A percentile compares a stretch with the other conserved stretches of the same genome.
Conservation (phyloP, 345 rosid genomes). For the Lagerstroemia speciosa region DNA sequence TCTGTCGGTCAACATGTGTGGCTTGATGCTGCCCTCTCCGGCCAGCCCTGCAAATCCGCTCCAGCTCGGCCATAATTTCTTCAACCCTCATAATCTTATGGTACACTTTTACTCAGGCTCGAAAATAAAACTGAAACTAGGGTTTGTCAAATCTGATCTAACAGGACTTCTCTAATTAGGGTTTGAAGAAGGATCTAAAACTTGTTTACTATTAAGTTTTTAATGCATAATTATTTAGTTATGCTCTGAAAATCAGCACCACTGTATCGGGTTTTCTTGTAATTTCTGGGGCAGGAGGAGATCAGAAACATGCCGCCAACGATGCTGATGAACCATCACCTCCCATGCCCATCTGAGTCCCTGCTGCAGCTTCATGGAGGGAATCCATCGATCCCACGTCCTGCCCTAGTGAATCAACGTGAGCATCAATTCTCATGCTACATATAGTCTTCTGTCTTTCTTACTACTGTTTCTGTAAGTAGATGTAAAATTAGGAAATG, state of each 20-base stretch:
- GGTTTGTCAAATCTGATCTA: neutral
- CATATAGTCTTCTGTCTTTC: neutral
- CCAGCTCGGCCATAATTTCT: conserved; percentile 67
- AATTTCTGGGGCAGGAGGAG: conserved; percentile 53
- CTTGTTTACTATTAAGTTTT: too few species aligned
- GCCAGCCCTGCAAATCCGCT: conserved; percentile 41
- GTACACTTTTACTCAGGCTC: conserved; percentile 16
- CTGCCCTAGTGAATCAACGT: conserved; percentile 76
- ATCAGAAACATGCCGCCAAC: conserved; percentile 54
- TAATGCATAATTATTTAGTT: neutral
- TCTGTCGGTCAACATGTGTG: conserved; percentile 71
- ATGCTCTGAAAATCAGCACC: neutral
- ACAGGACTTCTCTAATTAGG: neutral
- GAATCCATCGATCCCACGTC: conserved; percentile 54
- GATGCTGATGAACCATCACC: conserved; percentile 49
- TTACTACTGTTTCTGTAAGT: neutral
- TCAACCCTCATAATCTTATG: conserved; percentile 63
- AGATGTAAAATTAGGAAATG: neutral
- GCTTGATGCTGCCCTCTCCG: conserved; percentile 43
- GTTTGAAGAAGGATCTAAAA: too few species aligned
- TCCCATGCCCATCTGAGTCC: conserved; percentile 43
- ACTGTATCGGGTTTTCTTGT: neutral
- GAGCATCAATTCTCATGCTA: conserved; percentile 16
- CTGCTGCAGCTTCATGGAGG: conserved; percentile 49
- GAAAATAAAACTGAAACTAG: neutral